phyloP scores from a whole-genome alignment of 768 basidiomycete genomes.

The Crepidotus variabilis region DNA sequence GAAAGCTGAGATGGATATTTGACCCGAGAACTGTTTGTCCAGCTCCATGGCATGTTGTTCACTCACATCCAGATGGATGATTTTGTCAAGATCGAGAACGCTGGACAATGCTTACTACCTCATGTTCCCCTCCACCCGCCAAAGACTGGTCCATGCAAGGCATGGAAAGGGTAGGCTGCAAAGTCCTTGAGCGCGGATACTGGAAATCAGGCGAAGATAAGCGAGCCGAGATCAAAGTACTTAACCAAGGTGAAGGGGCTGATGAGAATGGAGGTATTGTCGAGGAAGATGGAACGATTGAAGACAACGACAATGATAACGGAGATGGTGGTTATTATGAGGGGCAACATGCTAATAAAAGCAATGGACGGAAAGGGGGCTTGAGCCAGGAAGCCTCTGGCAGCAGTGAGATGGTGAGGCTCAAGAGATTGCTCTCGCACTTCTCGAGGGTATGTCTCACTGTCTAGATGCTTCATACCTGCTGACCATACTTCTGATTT shows the following conservation, averaged over 20 bases:
- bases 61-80: conserved; percentile 12
- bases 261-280: conserved; percentile 76
- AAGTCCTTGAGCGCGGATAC: conserved; percentile 89
- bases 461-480: too few relatives aligned
- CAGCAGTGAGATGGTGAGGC: conserved; percentile 44
- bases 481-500: too few relatives aligned
- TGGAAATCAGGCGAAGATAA: conserved; percentile 82
- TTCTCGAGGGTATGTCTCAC: too few relatives aligned
- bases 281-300: conserved; percentile 38
- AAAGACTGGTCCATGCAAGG: conserved; percentile 97
- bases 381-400: conserved; percentile 13
- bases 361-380: conserved; percentile 8
- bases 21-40: conserved; percentile 77
- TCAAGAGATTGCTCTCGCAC: conserved; percentile 87
- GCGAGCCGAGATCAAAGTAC: conserved; percentile 72
- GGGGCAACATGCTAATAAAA: conserved; percentile 13
- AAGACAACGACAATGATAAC: conserved; percentile 10
- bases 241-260: conserved; percentile 54
- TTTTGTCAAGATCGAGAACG: conserved; percentile 45
- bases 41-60: conserved; percentile 95
- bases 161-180: conserved; percentile 92
- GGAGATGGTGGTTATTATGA: conserved; percentile 10
- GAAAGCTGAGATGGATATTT: conserved; percentile 29
- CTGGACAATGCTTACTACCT: conserved; percentile 66
- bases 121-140: conserved; percentile 67